Conservation (phyloP, 1,284 basidiomycete genomes). For the Paramarasmius palmivorus region DNA sequence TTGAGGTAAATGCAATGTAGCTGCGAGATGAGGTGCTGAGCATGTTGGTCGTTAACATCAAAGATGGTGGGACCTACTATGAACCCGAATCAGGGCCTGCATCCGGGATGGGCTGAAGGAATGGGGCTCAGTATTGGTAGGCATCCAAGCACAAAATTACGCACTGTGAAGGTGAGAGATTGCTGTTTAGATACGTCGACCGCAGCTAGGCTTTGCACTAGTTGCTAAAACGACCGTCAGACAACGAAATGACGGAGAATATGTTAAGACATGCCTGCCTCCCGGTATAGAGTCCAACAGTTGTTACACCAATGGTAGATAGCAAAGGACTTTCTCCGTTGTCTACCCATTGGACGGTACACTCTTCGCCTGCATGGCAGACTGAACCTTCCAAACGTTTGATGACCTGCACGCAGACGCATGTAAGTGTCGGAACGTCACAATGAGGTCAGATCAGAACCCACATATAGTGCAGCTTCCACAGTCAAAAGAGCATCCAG, state of each 20-base stretch:
- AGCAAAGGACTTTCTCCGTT: conserved; percentile 56
- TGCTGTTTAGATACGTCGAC: conserved; percentile 57
- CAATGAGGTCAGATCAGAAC: not conserved
- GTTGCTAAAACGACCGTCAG: conserved; percentile 34
- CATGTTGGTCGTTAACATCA: not conserved
- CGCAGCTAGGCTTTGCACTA: conserved; percentile 48
- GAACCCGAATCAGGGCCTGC: conserved; percentile 54
- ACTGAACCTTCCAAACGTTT: conserved; percentile 40
- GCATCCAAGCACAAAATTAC: conserved; percentile 16
- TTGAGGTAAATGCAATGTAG: conserved; percentile 61
- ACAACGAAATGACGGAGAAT: not conserved
- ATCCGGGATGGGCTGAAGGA: conserved; percentile 37
- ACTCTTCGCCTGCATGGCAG: conserved; percentile 53
- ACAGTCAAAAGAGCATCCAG: conserved; percentile 12
- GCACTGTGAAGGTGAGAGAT: conserved; percentile 56
- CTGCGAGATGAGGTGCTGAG: conserved; percentile 29
- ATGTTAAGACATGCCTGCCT: conserved; percentile 38
- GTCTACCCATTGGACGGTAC: conserved; percentile 60
- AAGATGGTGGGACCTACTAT: conserved; percentile 43
- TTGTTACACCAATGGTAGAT: conserved; percentile 45
- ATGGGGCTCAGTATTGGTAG: not conserved
- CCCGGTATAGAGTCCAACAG: conserved; percentile 56
- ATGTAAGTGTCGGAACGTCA: not conserved
- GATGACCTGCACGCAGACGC: conserved; percentile 41
- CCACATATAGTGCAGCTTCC: conserved; percentile 14